These are phyloP conservation scores for Zymoseptoria tritici DNA, from an alignment of 2,329 filamentous ascomycete genomes.

Conservation along the genomic window DNA sequence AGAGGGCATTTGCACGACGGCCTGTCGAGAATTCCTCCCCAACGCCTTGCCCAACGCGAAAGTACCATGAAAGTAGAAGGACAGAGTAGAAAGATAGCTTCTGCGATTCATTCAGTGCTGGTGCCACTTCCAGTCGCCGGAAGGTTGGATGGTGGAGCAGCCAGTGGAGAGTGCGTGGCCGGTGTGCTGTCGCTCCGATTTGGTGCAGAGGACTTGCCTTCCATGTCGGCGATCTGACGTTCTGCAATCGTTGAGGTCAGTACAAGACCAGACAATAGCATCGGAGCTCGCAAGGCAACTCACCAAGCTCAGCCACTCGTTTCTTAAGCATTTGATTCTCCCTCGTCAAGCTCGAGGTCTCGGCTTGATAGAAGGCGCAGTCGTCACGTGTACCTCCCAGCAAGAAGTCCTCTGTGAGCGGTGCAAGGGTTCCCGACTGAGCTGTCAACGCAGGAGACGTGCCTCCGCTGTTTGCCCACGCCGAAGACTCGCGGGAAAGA, in stretches of 20 bases:
- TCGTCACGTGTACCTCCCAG: slow-evolving; percentile 60
- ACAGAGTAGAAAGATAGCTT: neutral
- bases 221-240: slow-evolving; percentile 12
- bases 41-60: slow-evolving; percentile 7
- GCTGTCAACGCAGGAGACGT: slow-evolving; percentile 45
- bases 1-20: too few species aligned
- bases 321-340: slow-evolving; percentile 79
- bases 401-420: slow-evolving; percentile 47
- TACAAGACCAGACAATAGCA: neutral
- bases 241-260: slow-evolving; percentile 3
- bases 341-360: slow-evolving; percentile 67
- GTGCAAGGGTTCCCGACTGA: slow-evolving; percentile 45
- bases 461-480: slow-evolving; percentile 32
- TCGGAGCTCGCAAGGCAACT: neutral
- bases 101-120: neutral
- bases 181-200: neutral
- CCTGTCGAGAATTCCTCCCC: neutral
- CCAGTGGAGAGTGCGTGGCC: slow-evolving; percentile 13
- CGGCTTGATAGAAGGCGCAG: slow-evolving; percentile 71
- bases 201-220: neutral
- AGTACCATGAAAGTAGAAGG: neutral
- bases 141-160: slow-evolving; percentile 11
- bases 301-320: slow-evolving; percentile 65
- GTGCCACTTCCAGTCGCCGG: slow-evolving; percentile 2
- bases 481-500: slow-evolving; percentile 40